These are phyloP conservation scores for Tephrocybe sp. DNA, from an alignment of 768 basidiomycete genomes.

Conservation along the genomic window DNA sequence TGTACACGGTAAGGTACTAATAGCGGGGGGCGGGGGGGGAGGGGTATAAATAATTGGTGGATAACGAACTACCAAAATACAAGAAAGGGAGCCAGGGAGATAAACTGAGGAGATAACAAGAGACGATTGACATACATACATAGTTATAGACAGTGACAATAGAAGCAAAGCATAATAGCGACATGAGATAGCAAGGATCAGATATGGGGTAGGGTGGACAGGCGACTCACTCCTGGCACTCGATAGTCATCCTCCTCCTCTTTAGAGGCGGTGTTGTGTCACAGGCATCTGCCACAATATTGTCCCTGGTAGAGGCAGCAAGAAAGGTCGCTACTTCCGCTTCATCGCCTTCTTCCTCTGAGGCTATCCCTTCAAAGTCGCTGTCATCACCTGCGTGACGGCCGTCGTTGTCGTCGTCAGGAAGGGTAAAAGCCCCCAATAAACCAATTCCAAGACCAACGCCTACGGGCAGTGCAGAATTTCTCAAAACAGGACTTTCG, in stretches of 20 bases:
- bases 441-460: slow-evolving; percentile 53
- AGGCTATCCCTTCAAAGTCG: slow-evolving; percentile 31
- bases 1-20: slow-evolving; percentile 14
- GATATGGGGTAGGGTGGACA: slow-evolving; percentile 12
- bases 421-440: slow-evolving; percentile 54
- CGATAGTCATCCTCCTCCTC: slow-evolving; percentile 47
- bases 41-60: slow-evolving; percentile 16
- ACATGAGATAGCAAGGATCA: slow-evolving; percentile 18
- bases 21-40: slow-evolving; percentile 4
- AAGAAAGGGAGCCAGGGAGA: slow-evolving; percentile 24
- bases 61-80: slow-evolving; percentile 14
- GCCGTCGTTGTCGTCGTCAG: slow-evolving; percentile 33
- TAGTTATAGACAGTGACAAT: slow-evolving; percentile 8
- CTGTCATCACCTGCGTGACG: slow-evolving; percentile 25
- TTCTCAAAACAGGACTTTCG: slow-evolving; percentile 60
- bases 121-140: slow-evolving; percentile 9
- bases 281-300: background rate
- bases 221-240: slow-evolving; percentile 15
- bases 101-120: slow-evolving; percentile 20
- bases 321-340: slow-evolving; percentile 16
- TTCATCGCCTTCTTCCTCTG: slow-evolving; percentile 30
- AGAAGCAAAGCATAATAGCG: slow-evolving; percentile 20
- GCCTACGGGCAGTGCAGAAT: slow-evolving; percentile 30
- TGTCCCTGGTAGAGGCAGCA: slow-evolving; percentile 4
- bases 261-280: slow-evolving; percentile 45